phyloP scores from a whole-genome alignment of 1,284 basidiomycete genomes.

The Malassezia pachydermatis region DNA sequence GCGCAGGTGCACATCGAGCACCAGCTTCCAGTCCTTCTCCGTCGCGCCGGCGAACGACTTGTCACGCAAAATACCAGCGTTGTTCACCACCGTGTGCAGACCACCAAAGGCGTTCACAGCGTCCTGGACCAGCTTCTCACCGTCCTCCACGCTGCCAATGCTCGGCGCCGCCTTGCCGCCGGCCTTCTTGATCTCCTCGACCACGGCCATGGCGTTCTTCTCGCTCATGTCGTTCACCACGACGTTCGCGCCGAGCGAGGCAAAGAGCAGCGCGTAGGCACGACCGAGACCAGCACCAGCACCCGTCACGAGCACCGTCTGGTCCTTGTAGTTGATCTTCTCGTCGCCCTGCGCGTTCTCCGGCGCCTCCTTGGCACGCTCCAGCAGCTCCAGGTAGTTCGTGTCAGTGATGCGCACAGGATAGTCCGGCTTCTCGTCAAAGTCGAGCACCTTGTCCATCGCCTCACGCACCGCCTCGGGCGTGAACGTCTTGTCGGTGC shows the following conservation, averaged over 20 bases:
- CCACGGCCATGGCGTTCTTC: slow-evolving; percentile 71
- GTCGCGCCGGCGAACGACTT: slow-evolving; percentile 83
- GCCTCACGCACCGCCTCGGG: slow-evolving; percentile 63
- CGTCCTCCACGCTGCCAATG: slow-evolving; percentile 78
- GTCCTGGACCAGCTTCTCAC: slow-evolving; percentile 75
- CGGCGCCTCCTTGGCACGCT: slow-evolving; percentile 60
- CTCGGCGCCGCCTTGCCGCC: slow-evolving; percentile 80
- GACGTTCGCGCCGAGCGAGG: slow-evolving; percentile 81
- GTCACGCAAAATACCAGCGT: slow-evolving; percentile 79
- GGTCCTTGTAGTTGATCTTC: slow-evolving; percentile 69
- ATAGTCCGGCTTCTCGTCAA: slow-evolving; percentile 61
- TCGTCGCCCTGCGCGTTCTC: slow-evolving; percentile 62
- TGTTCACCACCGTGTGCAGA: slow-evolving; percentile 79
- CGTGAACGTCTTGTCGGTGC: slow-evolving; percentile 79
- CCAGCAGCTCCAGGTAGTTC: slow-evolving; percentile 56
- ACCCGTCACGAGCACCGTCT: slow-evolving; percentile 90
- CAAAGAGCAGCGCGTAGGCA: slow-evolving; percentile 83
- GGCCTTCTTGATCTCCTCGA: slow-evolving; percentile 72
- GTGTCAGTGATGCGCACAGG: slow-evolving; percentile 61
- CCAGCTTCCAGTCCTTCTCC: slow-evolving; percentile 87
- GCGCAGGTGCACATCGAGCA: slow-evolving; percentile 72
- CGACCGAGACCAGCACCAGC: slow-evolving; percentile 60
- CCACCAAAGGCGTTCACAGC: slow-evolving; percentile 78
- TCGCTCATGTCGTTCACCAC: slow-evolving; percentile 91
- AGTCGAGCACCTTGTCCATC: slow-evolving; percentile 63